Percentiles rank a stretch among this genome's conserved stretches.
phyloP scores from a whole-genome alignment of 2,329 filamentous ascomycete species.

The Didymella keratinophila region DNA sequence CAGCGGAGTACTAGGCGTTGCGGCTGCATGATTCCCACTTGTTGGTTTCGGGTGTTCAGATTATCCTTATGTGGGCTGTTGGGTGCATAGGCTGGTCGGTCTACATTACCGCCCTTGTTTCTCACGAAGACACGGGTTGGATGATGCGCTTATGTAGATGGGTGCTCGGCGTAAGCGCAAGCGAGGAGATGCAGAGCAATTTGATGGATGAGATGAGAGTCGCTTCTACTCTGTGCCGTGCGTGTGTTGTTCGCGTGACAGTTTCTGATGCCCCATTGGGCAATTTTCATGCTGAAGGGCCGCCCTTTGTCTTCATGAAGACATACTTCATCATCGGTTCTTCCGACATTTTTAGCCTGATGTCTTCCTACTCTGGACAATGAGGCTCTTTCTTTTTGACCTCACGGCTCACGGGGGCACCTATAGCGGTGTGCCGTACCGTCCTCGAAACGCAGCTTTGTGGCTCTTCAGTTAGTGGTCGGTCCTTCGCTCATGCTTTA shows the following conservation, averaged over 20 bases:
- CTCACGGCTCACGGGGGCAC: not conserved
- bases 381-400: not conserved
- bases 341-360: not conserved
- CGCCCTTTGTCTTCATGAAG: constrained; percentile 4
- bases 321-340: not conserved
- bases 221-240: not conserved
- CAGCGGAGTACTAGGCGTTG: constrained; percentile 15
- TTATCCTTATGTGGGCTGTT: constrained; percentile 16
- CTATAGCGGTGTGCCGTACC: not conserved
- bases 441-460: not conserved
- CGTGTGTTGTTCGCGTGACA: constrained; percentile 5
- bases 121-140: constrained; percentile 10
- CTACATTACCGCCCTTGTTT: constrained; percentile 3
- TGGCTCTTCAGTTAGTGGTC: not conserved
- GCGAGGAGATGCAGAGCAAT: constrained; percentile 10
- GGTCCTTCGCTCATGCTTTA: not conserved
- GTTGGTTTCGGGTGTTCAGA: constrained; percentile 11
- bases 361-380: not conserved
- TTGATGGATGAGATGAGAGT: constrained; percentile 7
- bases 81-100: constrained; percentile 15
- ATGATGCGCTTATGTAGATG: constrained; percentile 9
- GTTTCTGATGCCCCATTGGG: not conserved
- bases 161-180: constrained; percentile 15
- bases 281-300: not conserved
- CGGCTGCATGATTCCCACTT: constrained; percentile 22